Conservation (phyloP, 176 grass and related monocot genomes). For the Hyparrhenia diplandra region DNA sequence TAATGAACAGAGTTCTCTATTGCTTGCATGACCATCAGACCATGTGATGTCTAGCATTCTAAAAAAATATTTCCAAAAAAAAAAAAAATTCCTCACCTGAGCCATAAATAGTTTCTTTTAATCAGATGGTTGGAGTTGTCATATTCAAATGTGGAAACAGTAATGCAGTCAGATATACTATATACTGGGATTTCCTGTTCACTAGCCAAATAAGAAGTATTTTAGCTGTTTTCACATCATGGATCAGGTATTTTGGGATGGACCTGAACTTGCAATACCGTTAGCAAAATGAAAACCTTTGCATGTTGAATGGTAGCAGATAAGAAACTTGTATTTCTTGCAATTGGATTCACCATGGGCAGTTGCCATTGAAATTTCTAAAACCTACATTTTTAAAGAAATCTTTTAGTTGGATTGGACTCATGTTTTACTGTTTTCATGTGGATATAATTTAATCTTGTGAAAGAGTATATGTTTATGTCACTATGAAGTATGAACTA, state of each 20-base stretch:
- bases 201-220: not conserved
- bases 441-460: slow-evolving; percentile 9
- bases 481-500: slow-evolving; percentile 25
- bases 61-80: not conserved
- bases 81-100: not conserved
- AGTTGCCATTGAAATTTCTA: not conserved
- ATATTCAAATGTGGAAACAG: slow-evolving; percentile 7
- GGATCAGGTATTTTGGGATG: not conserved
- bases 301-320: not conserved
- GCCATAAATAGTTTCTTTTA: slow-evolving; percentile 15
- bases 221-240: slow-evolving; percentile 4
- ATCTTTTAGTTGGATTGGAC: slow-evolving; percentile 9
- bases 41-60: not conserved
- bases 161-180: not conserved
- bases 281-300: slow-evolving; percentile 6
- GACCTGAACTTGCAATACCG: not conserved
- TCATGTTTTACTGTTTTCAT: slow-evolving; percentile 7
- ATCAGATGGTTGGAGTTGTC: not conserved
- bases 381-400: slow-evolving; percentile 5
- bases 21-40: not conserved
- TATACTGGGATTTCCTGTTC: not conserved
- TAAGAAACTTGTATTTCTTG: not conserved
- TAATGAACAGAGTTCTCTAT: slow-evolving; percentile 11
- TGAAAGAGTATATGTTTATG: slow-evolving; percentile 13
- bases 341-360: not conserved